Percentiles rank a stretch among this genome's conserved stretches.
These are phyloP conservation scores for Phlyctochytrium bullatum DNA, from an alignment of 192 early-diverging fungal species.

Conservation along the genomic window DNA sequence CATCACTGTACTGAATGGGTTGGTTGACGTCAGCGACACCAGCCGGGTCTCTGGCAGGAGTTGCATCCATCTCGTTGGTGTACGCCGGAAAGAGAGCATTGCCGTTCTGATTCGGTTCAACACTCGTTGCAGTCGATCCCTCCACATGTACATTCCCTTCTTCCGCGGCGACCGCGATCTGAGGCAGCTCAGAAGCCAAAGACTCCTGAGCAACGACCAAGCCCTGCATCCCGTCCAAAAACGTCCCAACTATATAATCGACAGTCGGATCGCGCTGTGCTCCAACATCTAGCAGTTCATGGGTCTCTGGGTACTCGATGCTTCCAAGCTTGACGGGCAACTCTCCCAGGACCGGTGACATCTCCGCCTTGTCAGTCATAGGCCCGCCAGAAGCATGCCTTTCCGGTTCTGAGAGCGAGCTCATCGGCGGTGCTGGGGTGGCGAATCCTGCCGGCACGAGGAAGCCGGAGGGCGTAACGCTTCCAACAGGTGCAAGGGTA, in stretches of 20 bases:
- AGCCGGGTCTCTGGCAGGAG: background rate
- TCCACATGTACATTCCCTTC: background rate
- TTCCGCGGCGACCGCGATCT: background rate
- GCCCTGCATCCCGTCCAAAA: constrained; percentile 37
- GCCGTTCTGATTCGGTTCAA: background rate
- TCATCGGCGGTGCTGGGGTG: too few relatives aligned
- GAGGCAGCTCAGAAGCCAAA: constrained; percentile 15
- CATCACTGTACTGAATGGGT: constrained; percentile 32
- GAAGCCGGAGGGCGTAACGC: too few relatives aligned
- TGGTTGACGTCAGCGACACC: background rate
- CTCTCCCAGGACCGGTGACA: too few relatives aligned
- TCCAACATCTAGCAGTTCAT: too few relatives aligned
- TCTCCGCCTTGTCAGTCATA: too few relatives aligned
- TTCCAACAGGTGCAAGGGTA: too few relatives aligned
- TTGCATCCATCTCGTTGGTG: background rate
- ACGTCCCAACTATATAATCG: constrained; percentile 44
- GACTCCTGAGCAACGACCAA: constrained; percentile 17
- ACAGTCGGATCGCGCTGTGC: constrained; percentile 32
- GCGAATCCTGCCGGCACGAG: too few relatives aligned
- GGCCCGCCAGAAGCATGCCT: too few relatives aligned
- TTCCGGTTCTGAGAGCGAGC: too few relatives aligned
- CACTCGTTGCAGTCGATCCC: background rate
- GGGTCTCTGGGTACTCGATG: too few relatives aligned
- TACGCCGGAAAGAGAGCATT: background rate
- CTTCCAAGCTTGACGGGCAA: too few relatives aligned